Evolutionary conservation across 495 filamentous ascomycete genomes (phyloP).

Genomic region (Podospora pseudopauciseta): DNA sequence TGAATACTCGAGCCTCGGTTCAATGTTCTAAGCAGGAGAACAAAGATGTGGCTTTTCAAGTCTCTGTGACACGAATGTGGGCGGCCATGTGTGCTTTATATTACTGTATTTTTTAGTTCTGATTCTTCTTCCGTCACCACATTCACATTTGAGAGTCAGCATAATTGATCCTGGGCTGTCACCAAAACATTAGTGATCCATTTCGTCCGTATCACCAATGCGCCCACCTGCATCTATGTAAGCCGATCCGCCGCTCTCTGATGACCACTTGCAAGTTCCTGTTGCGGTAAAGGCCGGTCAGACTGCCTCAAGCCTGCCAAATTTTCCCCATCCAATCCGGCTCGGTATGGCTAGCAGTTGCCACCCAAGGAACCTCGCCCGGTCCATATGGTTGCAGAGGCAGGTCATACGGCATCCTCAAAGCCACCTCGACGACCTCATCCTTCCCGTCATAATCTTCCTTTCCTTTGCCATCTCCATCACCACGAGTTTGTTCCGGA

Average conservation of each 20-base stretch:
- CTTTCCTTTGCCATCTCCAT: neutral
- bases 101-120: neutral
- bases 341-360: constrained; percentile 56
- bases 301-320: neutral
- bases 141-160: neutral
- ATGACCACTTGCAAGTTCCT: neutral
- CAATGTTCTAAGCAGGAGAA: neutral
- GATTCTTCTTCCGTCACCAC: neutral
- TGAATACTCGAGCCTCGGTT: neutral
- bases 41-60: neutral
- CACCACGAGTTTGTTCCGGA: constrained; percentile 3
- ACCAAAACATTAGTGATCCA: too few relatives aligned
- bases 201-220: neutral
- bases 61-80: neutral
- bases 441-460: constrained; percentile 5
- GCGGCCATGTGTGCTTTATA: neutral
- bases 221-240: neutral
- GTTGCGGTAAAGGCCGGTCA: neutral
- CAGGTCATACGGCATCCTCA: constrained; percentile 81
- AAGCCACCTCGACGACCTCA: constrained; percentile 49
- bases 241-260: neutral
- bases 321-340: constrained; percentile 64
- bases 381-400: constrained; percentile 63
- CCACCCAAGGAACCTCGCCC: constrained; percentile 74
- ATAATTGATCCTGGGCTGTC: neutral